Percentiles rank a stretch among this genome's conserved stretches.
Evolutionary conservation across 495 filamentous ascomycete genomes (phyloP).

Genomic region (Niebla homalea): DNA sequence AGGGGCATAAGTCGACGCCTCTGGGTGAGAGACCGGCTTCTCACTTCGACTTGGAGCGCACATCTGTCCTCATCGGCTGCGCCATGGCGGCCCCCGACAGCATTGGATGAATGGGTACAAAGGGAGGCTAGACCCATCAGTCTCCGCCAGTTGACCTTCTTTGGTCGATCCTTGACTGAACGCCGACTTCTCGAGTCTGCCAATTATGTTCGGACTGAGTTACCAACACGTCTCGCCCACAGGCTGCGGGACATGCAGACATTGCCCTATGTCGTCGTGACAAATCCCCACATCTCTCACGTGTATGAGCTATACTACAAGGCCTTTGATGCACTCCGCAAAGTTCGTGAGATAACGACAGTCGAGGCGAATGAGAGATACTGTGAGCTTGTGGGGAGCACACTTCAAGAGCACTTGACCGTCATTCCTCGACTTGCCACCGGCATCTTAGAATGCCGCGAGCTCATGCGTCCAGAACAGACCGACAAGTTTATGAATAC

Average conservation of each 20-base stretch:
- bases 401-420: constrained; percentile 73
- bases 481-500: constrained; percentile 95
- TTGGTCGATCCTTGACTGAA: constrained; percentile 83
- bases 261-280: constrained; percentile 87
- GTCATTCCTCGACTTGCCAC: constrained; percentile 90
- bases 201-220: constrained; percentile 91
- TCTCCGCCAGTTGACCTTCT: constrained; percentile 86
- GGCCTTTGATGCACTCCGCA: constrained; percentile 81
- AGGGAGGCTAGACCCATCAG: constrained; percentile 77
- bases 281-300: constrained; percentile 83
- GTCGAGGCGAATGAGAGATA: constrained; percentile 84
- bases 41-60: not conserved
- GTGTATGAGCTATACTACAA: constrained; percentile 96
- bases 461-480: constrained; percentile 59
- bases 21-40: not conserved
- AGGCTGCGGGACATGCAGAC: constrained; percentile 95
- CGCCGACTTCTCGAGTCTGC: constrained; percentile 79
- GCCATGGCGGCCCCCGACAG: constrained; percentile 67
- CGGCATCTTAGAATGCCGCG: constrained; percentile 79
- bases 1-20: constrained; percentile 3
- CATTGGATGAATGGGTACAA: constrained; percentile 87
- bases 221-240: constrained; percentile 85
- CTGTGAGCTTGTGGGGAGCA: constrained; percentile 67
- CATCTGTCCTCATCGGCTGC: constrained; percentile 24
- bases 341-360: constrained; percentile 67